Evolutionary conservation across 2,329 filamentous ascomycete genomes (phyloP).

Genomic region (Dactylonectria macrodidyma): DNA sequence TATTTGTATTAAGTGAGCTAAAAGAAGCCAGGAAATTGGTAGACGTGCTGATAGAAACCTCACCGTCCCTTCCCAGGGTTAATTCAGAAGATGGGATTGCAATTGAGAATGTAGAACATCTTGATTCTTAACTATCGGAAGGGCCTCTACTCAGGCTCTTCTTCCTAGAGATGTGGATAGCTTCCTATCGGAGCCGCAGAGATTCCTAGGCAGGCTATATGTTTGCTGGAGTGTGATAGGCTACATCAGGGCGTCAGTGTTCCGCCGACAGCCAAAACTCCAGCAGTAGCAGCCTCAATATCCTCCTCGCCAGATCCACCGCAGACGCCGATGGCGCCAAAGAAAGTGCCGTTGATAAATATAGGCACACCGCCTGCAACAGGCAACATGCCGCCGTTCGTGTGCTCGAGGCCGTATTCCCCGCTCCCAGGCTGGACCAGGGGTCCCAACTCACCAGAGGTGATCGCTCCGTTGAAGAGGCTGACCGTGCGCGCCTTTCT

Average conservation of each 20-base stretch:
- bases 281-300: neutral
- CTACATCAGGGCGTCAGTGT: neutral
- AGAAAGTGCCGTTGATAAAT: constrained; percentile 1
- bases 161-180: too few relatives aligned
- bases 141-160: too few relatives aligned
- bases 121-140: too few relatives aligned
- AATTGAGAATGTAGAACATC: too few relatives aligned
- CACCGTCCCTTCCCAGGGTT: neutral
- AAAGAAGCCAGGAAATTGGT: neutral
- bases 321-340: neutral
- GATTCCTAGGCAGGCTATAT: neutral
- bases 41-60: neutral
- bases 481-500: neutral
- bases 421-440: neutral
- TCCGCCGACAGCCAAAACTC: neutral
- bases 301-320: neutral
- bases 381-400: constrained; percentile 1
- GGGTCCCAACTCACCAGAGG: neutral
- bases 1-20: too few relatives aligned
- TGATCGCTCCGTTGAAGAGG: constrained; percentile 1
- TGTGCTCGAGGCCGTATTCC: neutral
- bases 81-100: too few relatives aligned
- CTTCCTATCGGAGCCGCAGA: neutral
- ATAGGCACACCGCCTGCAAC: neutral
- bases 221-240: neutral